Evolutionary conservation across 768 basidiomycete species (phyloP), one percentile per base, ranked within the genome.

Genomic region (Lenzites betulinus): DNA sequence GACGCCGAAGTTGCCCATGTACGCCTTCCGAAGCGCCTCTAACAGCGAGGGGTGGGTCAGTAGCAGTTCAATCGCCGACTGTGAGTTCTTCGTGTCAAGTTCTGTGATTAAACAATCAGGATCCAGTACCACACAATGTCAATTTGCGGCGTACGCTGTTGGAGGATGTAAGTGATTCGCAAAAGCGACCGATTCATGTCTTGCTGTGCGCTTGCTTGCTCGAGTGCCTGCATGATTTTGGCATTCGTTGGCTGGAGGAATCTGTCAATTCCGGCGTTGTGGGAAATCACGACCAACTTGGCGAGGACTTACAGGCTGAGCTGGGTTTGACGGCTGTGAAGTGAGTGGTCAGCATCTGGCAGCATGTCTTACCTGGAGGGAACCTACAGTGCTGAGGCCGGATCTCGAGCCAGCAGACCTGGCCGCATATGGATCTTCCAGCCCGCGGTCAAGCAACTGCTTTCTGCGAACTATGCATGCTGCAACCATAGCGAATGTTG

Each of bases 401-500:
- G 82, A 78, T 36, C 61, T 49, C 41, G 44, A 64, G 39, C 67
- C 67, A 51, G 66, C 59, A 22, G 51, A 48, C 69, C 77, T 85
- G 36, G 72, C 52, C 4, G 81, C 79, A 71, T 93, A 97, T 0
- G 95, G 93, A 70, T 98, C 96, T 3, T 82, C 80, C 48, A 88
- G 73, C 1, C 92, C 92, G 28, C 79, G 75, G 16, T 80, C 66
- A 6, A 88, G 70, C 35, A 86, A 70, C 66, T 86, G 83, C 62
- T 88, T 91, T 49, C 96, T 79, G 43, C 96, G 80, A 1, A 98
- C 81, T 36, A 99, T 79, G 58, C 88, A 85, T 0, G 96, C 95
- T 7, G 94, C 92, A n/a, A 89, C 84, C 97, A 98, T 98, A 3
- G 93, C 94, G 70, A 97, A 98, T 0, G 95, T 98, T 2, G 95